Base-by-base conservation (phyloP, 208 protist species). In the Endotrypanum monterogeii region DNA sequence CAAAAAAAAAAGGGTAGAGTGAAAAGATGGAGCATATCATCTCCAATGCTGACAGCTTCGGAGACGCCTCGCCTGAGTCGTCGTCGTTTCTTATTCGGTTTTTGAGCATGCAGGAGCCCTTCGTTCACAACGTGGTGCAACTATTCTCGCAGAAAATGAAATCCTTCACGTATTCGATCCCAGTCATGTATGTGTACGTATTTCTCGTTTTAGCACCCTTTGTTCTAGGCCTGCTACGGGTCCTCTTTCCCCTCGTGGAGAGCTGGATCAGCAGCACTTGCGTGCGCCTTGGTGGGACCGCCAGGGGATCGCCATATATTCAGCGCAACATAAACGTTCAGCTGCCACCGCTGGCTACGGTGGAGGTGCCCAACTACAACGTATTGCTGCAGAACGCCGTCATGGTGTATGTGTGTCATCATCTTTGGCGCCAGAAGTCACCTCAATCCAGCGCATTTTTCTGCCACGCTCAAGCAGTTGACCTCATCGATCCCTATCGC, bases 151-250 rank as follows among this genome's bases (percentile, higher is more conserved):
- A 12, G 14, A 0, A 28, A 7, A 48, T 78, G 0, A 23, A 67
- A 52, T 32, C 30, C 25, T 3, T 62, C 25, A 69, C 25, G 30
- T 35, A 78, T 28, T 37, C 55, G 11, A 9, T 11, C 25, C 28
- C 63, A 3, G 39, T 67, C 3, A 30, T 57, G 1, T 44, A 44
- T 0, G 35, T 82, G 35, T 82, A 77, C 41, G 44, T n/a, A 1
- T 23, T 76, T 67, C 56, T 81, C 3, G 2, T 87, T 8, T n/a
- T 75, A 30, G 16, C 73, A 3, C 80, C 80, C 25, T 68, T 88
- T 54, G 4, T 85, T 25, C 18, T 51, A 23, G 83, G 80, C 16
- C 6, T 60, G 4, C 8, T 78, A 18, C 79, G 80, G 6, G 80
- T 68, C 2, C 9, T 82, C 23, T 62, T 30, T 18, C 83, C 83